Evolutionary conservation across 169 alveolate genomes (phyloP).

Genomic region (Perkinsus chesapeaki): DNA sequence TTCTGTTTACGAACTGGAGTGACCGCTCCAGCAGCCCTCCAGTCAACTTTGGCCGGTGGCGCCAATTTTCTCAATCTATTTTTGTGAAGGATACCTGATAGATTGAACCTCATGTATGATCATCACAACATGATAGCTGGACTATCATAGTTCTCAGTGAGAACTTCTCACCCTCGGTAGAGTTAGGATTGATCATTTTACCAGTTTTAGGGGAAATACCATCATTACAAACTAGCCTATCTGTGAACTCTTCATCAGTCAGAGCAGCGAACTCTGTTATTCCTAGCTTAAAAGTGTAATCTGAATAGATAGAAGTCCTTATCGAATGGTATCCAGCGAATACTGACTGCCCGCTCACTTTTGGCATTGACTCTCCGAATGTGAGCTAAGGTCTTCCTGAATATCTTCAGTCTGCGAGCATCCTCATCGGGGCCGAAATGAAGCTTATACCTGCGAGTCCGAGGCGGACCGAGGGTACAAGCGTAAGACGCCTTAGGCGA

Average conservation of each 20-base stretch:
- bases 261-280: not conserved
- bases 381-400: not conserved
- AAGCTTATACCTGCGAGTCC: not conserved
- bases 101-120: too few species aligned
- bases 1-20: not conserved
- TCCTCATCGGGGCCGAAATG: not conserved
- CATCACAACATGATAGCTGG: not conserved
- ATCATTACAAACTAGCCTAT: not conserved
- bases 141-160: not conserved
- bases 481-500: too few species aligned
- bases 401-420: not conserved
- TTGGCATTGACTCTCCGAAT: not conserved
- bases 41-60: not conserved
- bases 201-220: not conserved
- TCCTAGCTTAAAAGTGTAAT: not conserved
- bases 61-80: not conserved
- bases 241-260: not conserved
- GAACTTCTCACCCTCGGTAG: not conserved
- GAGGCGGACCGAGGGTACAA: too few species aligned
- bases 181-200: not conserved
- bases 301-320: not conserved
- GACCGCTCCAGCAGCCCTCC: not conserved
- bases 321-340: not conserved
- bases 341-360: not conserved
- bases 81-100: not conserved